A percentile compares a stretch with the other conserved stretches of the same genome.
Conservation (phyloP, 495 filamentous ascomycete species). For the Penicillium canescens region DNA sequence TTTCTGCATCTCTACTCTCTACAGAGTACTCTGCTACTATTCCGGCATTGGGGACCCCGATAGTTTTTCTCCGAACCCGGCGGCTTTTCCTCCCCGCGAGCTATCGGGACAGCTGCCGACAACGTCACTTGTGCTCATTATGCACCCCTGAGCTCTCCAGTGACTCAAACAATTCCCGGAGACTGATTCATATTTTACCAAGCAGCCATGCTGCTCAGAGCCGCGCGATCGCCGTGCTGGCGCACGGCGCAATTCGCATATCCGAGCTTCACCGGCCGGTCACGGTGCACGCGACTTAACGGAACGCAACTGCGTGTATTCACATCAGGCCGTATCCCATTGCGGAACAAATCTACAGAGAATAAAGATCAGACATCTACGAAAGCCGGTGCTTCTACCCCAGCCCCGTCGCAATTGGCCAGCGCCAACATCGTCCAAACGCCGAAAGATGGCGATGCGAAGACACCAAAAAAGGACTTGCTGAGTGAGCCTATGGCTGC, state of each 20-base stretch:
- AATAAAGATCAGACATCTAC: conserved; percentile 11
- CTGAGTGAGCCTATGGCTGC: conserved; percentile 56
- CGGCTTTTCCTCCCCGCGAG: conserved; percentile 28
- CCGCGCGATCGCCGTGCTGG: conserved; percentile 42
- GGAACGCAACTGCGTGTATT: conserved; percentile 32
- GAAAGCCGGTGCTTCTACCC: conserved; percentile 8
- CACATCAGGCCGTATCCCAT: conserved; percentile 16
- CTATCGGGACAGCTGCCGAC: conserved; percentile 19
- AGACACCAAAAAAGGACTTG: conserved; percentile 49
- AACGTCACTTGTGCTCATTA: conserved; percentile 20
- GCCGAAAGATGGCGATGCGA: conserved; percentile 25
- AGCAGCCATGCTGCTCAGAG: conserved; percentile 46
- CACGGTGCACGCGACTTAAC: conserved; percentile 24
- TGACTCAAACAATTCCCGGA: not conserved
- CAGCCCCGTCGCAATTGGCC: conserved; percentile 20
- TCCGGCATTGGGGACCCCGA: not conserved
- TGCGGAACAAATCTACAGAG: conserved; percentile 21
- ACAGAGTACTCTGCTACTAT: not conserved
- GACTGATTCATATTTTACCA: not conserved
- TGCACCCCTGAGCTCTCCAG: conserved; percentile 28
- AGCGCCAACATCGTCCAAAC: conserved; percentile 20
- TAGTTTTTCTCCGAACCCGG: conserved; percentile 44
- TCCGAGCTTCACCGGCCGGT: conserved; percentile 31
- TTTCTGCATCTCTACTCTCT: not conserved
- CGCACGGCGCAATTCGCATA: conserved; percentile 34